Base-by-base conservation (phyloP, 2,329 filamentous ascomycete species). In the Colletotrichum noveboracense region DNA sequence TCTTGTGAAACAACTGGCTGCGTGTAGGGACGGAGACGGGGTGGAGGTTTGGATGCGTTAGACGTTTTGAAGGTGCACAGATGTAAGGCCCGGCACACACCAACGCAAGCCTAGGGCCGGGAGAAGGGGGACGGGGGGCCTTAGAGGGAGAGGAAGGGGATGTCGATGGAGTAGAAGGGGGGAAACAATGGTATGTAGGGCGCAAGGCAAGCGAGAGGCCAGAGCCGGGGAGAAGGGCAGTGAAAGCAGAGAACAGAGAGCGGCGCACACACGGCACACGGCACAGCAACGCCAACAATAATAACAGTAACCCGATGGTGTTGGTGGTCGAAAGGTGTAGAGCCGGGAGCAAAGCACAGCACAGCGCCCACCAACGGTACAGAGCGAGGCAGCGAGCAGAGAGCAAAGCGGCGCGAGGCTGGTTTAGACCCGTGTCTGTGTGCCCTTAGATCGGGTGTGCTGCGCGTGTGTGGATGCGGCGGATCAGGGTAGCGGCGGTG, bases 1-100 rank as follows among this genome's bases (percentile, higher is more conserved):
- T 80, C 78, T 78, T 79, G 82, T 83, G 81, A 81, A 82, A 83
- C 81, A 73, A 28, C 75, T 74, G 77, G 77, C 77, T 78, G 77
- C 61, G 77, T 14, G 21, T 30, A 79, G 76, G 79, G 78, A 77
- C 78, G 76, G 76, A 66, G 74, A 76, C 66, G 68, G 62, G 61
- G 71, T 18, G 68, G 76, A 77, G 66, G 71, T 48, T 71, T 76
- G 72, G 71, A 74, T 71, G 77, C 64, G 75, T 66, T 77, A 74
- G 73, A 78, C 64, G 64, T 68, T 78, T 76, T 77, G 61, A 66
- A 69, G 70, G 76, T 71, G 76, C 77, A 79, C 74, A 78, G 75
- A 73, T 76, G 70, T 36, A 28, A 34, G 28, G 75, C 66, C 71
- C 43, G 43, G 72, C 38, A 38, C 74, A 52, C 70, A 75, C 70